A percentile compares a stretch with the other conserved stretches of the same genome.
Conservation (phyloP, 1,284 basidiomycete genomes). For the Vanrija sp. region DNA sequence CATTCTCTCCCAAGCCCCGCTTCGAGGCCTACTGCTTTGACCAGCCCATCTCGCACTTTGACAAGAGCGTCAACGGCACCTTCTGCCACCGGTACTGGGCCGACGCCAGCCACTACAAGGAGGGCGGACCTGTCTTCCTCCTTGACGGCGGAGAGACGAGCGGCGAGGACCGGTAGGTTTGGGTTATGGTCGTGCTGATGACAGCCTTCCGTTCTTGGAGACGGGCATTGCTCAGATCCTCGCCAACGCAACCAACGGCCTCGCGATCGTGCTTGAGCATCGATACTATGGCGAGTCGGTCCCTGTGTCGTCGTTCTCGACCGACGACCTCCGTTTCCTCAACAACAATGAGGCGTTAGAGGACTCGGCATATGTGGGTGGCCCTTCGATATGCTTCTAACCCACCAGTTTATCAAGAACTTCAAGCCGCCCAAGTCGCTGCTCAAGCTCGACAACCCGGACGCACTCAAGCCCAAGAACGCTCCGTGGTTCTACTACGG, state of each 20-base stretch:
- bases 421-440: slow-evolving; percentile 62
- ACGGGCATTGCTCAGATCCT: slow-evolving; percentile 80
- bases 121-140: slow-evolving; percentile 71
- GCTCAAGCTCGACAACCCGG: slow-evolving; percentile 62
- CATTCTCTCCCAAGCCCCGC: slow-evolving; percentile 8
- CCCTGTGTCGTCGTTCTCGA: slow-evolving; percentile 63
- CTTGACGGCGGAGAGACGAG: slow-evolving; percentile 78
- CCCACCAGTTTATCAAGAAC: slow-evolving; percentile 69
- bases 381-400: background rate
- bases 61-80: slow-evolving; percentile 41
- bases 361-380: slow-evolving; percentile 67
- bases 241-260: slow-evolving; percentile 72
- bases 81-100: slow-evolving; percentile 72
- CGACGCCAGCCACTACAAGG: slow-evolving; percentile 73
- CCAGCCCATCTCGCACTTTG: slow-evolving; percentile 76
- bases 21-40: slow-evolving; percentile 60
- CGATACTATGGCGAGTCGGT: slow-evolving; percentile 68
- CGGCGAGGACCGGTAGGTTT: slow-evolving; percentile 37
- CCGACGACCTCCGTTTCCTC: slow-evolving; percentile 75
- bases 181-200: background rate
- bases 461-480: slow-evolving; percentile 52
- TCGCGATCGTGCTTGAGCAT: slow-evolving; percentile 85
- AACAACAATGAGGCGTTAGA: slow-evolving; percentile 83
- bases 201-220: slow-evolving; percentile 48
- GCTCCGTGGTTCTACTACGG: slow-evolving; percentile 95